Conservation (phyloP, 805 yeast genomes). For the Kuraishia borneana region DNA sequence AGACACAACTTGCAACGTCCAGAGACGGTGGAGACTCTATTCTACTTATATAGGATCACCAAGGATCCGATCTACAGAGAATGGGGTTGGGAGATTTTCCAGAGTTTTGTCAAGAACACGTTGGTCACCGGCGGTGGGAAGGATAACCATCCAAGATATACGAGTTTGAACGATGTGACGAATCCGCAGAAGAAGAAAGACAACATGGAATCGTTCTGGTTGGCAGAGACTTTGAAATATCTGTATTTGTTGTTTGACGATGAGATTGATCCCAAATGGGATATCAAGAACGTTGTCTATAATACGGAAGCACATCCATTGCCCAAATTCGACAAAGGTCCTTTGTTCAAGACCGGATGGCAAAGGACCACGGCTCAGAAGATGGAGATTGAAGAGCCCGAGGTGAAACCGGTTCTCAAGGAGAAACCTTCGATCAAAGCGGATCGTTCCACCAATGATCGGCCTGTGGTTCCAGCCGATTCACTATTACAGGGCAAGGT, state of each 20-base stretch:
- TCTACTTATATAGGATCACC: constrained; percentile 68
- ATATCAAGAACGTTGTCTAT: constrained; percentile 62
- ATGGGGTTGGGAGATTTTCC: constrained; percentile 85
- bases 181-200: constrained; percentile 47
- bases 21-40: constrained; percentile 85
- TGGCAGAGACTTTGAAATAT: constrained; percentile 86
- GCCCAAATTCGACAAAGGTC: constrained; percentile 52
- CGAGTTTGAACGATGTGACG: constrained; percentile 61
- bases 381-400: constrained; percentile 2
- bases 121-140: constrained; percentile 37
- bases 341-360: constrained; percentile 55
- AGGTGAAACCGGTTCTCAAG: background rate
- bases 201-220: constrained; percentile 88
- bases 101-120: constrained; percentile 53
- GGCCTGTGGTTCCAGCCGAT: too few relatives aligned
- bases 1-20: constrained; percentile 85
- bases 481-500: too few relatives aligned
- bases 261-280: constrained; percentile 41
- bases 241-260: constrained; percentile 71
- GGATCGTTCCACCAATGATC: constrained; percentile 2
- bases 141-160: constrained; percentile 32
- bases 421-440: constrained; percentile 1
- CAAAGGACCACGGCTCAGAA: constrained; percentile 23
- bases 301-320: constrained; percentile 93
- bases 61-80: constrained; percentile 71